Evolutionary conservation across 352 stramenopile species (phyloP).

Genomic region (Peronospora belbahrii): DNA sequence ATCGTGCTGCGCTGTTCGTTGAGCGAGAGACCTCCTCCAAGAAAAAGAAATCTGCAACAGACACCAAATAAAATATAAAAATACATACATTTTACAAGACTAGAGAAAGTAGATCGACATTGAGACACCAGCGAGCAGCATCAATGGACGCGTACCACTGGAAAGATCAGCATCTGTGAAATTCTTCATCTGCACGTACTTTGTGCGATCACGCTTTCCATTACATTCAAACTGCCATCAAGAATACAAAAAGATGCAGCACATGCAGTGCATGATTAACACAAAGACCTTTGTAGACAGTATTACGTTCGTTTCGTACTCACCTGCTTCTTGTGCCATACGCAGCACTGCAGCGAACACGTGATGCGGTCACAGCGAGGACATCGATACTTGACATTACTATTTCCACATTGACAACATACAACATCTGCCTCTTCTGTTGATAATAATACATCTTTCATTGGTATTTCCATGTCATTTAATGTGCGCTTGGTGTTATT

Average conservation of each 20-base stretch:
- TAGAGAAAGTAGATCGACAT: too few species aligned
- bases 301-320: background rate
- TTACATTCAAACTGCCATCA: slow-evolving; percentile 56
- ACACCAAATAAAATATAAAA: background rate
- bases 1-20: slow-evolving; percentile 36
- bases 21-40: slow-evolving; percentile 62
- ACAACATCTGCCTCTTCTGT: slow-evolving; percentile 7
- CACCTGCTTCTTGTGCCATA: slow-evolving; percentile 76
- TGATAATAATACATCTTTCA: slow-evolving; percentile 2
- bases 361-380: slow-evolving; percentile 77
- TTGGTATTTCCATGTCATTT: slow-evolving; percentile 12
- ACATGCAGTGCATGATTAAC: background rate
- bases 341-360: slow-evolving; percentile 70
- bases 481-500: slow-evolving; percentile 31
- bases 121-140: background rate
- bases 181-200: slow-evolving; percentile 61
- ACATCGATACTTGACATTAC: slow-evolving; percentile 79
- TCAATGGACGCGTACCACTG: slow-evolving; percentile 32
- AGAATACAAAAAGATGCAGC: background rate
- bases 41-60: slow-evolving; percentile 59
- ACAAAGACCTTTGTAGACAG: background rate
- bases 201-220: slow-evolving; percentile 77
- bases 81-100: too few species aligned
- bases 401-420: slow-evolving; percentile 43
- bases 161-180: slow-evolving; percentile 75